Base-by-base conservation (phyloP, 805 yeast genomes). In the Lachancea fermentati region DNA sequence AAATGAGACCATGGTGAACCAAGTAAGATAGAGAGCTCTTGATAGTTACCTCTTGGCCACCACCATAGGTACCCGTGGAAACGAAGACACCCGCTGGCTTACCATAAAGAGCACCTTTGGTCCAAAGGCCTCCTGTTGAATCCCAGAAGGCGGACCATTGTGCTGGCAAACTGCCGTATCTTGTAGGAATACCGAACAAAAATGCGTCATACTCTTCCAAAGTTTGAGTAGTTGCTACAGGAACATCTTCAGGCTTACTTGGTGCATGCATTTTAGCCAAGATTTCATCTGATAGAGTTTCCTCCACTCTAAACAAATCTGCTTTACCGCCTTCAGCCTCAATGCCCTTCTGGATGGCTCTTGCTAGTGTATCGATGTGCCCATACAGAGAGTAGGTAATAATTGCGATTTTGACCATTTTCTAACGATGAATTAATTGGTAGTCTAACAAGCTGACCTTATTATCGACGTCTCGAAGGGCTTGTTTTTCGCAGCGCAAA, bases 131-230 rank as follows among this genome's bases (percentile, higher is more conserved):
- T 45, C 93, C 93, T 28, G 93, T 83, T 34, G 71, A 63, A 57
- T 80, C 94, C 81, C 86, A 79, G 68, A 82, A 85, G 5, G 80
- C 62, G 50, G 75, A 72, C 75, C 82, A 78, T 65, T 85, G 95
- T 19, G 85, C 78, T 37, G 94, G 87, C 60, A 75, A 66, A 59
- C 69, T 73, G 51, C 94, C 94, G 60, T 58, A 85, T 63, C 94
- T 74, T 26, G 94, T 83, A 49, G 95, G 93, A 43, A 84, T 60
- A 50, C 94, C 95, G 51, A 85, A 81, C 47, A 85, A 48, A 60
- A 81, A 79, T 11, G 79, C 88, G 57, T 85, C 94, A 67, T 80
- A 83, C 44, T 73, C 65, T 18, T 63, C 60, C 51, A 86, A 69
- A 3, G 75, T 73, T 8, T 74, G 80, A 4, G 64, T 52, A 4